Base-by-base conservation (phyloP, 306 rosid genomes). In the Herpetospermum pedunculosum region DNA sequence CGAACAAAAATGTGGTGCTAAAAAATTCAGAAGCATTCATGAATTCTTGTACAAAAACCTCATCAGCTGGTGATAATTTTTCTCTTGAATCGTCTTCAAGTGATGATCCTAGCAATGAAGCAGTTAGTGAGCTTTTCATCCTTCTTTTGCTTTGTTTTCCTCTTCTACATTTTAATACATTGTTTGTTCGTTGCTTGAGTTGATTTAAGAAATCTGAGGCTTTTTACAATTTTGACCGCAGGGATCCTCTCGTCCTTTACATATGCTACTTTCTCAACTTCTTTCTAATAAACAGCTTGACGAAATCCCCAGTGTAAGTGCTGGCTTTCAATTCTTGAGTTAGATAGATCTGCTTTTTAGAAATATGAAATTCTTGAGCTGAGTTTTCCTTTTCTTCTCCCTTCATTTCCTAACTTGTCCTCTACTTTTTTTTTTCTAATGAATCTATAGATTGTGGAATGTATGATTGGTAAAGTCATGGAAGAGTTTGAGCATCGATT, bases 271-370 rank as follows among this genome's bases (percentile, higher is more conserved):
- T 72, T 86, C 83, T 49, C 88, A 91, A 78, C 80, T 82, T 81
- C 87, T 95, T 80, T 77, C 70, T 0, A 85, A 88, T 71, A 91
- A 81, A 84, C 82, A 79, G 81, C 88, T 85, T 25, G 99, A 95
- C 53, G 99, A 91, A 48, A 87, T 95, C 82, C 97, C 97, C 69
- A 21, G 37, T 28, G 99, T 94, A 83, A 85, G 98, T 23, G 57
- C 37, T 55, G 19, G 28, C 9, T 38, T 54, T 40, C 25, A 52
- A 32, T 72, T 50, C 21, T 48, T 30, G 21, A 49, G 32, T 50
- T 35, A 16, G 10, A 23, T 5, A 2, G 37, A 41, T 41, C 41
- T n/a, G 8, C 40, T 32, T 30, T n/a, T 16, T 16, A 32, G 43
- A 60, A 60, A 16, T 7, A 29, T 32, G 55, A 6, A 60, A 44